Percentiles rank a stretch among this genome's conserved stretches.
Conservation (phyloP, 257 asterid genomes). For the Schizonepeta tenuifolia region DNA sequence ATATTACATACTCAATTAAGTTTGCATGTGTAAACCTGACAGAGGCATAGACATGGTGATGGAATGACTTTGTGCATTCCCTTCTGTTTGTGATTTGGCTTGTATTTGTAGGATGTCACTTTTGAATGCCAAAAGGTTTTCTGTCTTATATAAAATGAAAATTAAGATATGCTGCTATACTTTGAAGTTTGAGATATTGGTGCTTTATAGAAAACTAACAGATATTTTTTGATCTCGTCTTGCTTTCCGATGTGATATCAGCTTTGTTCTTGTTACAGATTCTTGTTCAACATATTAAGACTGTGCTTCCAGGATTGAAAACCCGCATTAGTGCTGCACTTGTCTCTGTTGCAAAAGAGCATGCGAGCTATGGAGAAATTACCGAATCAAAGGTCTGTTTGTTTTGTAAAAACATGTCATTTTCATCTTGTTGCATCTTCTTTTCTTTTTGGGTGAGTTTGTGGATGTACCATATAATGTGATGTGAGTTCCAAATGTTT, state of each 20-base stretch:
- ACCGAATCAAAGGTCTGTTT: conserved; percentile 88
- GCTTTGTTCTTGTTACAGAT: conserved; percentile 54
- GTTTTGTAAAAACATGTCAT: background rate
- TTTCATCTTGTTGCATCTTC: conserved; percentile 23
- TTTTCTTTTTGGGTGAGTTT: conserved; percentile 9
- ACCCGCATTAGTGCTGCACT: conserved; percentile 83
- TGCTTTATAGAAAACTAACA: background rate
- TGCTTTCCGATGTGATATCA: conserved; percentile 25
- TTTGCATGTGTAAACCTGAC: conserved; percentile 22
- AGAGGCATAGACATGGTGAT: conserved; percentile 9
- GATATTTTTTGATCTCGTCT: conserved; percentile 8
- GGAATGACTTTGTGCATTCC: background rate
- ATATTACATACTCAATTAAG: background rate
- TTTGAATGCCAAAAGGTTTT: conserved; percentile 1
- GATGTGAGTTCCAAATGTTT: conserved; percentile 17
- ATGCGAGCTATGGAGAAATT: conserved; percentile 94
- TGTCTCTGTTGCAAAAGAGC: conserved; percentile 96
- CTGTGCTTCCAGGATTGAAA: conserved; percentile 93
- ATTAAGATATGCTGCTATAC: background rate
- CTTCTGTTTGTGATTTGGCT: conserved; percentile 8
- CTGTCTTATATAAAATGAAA: background rate
- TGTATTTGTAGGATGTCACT: conserved; percentile 1
- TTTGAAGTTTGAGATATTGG: conserved; percentile 15
- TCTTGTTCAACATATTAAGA: conserved; percentile 86
- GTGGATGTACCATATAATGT: conserved; percentile 13